Percentiles rank a stretch among this genome's conserved stretches.
phyloP scores from a whole-genome alignment of 1,139 yeast genomes.

The Wickerhamomyces sp. region DNA sequence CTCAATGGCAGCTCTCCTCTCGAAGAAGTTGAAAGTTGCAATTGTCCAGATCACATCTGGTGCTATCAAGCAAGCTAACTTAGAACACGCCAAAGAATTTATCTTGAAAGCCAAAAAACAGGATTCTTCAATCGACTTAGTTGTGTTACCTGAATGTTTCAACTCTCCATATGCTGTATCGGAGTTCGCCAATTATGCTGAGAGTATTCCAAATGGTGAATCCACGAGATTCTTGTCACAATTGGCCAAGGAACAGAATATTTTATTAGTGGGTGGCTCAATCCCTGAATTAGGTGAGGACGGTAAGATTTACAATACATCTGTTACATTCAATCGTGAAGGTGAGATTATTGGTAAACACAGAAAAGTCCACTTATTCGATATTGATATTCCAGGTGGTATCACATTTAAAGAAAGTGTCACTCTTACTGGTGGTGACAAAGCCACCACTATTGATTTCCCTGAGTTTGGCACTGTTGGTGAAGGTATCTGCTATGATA shows the following conservation, averaged over 20 bases:
- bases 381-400: slow-evolving; percentile 85
- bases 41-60: slow-evolving; percentile 75
- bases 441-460: slow-evolving; percentile 67
- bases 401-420: slow-evolving; percentile 81
- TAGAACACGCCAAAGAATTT: slow-evolving; percentile 47
- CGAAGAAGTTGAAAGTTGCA: slow-evolving; percentile 52
- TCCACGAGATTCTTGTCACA: slow-evolving; percentile 56
- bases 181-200: slow-evolving; percentile 83
- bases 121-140: slow-evolving; percentile 41
- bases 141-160: slow-evolving; percentile 69
- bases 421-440: slow-evolving; percentile 70
- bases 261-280: slow-evolving; percentile 82
- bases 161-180: slow-evolving; percentile 91
- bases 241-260: slow-evolving; percentile 57
- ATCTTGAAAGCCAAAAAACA: slow-evolving; percentile 45
- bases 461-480: slow-evolving; percentile 74
- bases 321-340: slow-evolving; percentile 61
- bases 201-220: slow-evolving; percentile 60
- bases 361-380: slow-evolving; percentile 85
- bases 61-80: slow-evolving; percentile 59
- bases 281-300: slow-evolving; percentile 67
- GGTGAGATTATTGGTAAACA: slow-evolving; percentile 83
- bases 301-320: slow-evolving; percentile 70
- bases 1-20: slow-evolving; percentile 17
- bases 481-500: slow-evolving; percentile 87